A percentile compares a stretch with the other conserved stretches of the same genome.
Evolutionary conservation across 352 stramenopile species (phyloP).

Genomic region (Pythium chondricola): DNA sequence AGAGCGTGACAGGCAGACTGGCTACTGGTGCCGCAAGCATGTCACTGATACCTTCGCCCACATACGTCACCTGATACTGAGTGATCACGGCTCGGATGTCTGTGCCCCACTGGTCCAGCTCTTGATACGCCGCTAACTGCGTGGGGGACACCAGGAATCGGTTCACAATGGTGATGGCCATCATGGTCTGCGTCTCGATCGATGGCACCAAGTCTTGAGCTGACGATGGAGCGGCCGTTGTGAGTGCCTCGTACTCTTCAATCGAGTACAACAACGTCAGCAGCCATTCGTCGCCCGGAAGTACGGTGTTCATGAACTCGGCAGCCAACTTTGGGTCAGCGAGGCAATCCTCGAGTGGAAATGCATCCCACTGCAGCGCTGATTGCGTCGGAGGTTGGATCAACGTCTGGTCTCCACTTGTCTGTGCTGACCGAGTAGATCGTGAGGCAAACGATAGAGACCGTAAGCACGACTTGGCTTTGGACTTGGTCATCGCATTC

Average conservation of each 20-base stretch:
- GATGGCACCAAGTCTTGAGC: slow-evolving; percentile 5
- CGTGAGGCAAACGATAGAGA: slow-evolving; percentile 16
- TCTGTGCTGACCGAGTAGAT: not conserved
- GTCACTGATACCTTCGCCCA: not conserved
- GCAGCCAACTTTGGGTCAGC: slow-evolving; percentile 35
- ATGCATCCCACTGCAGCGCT: slow-evolving; percentile 2
- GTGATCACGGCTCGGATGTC: slow-evolving; percentile 5
- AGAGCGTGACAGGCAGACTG: slow-evolving; percentile 21
- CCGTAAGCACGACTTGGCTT: slow-evolving; percentile 9
- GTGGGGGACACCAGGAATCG: slow-evolving; percentile 16
- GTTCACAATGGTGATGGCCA: slow-evolving; percentile 26
- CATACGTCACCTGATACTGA: slow-evolving; percentile 11
- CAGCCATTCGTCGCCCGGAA: slow-evolving; percentile 29
- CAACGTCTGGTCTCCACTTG: not conserved
- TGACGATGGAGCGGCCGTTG: slow-evolving; percentile 1
- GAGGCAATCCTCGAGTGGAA: slow-evolving; percentile 33
- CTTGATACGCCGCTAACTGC: not conserved
- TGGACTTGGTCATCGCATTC: not conserved
- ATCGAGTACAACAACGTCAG: slow-evolving; percentile 35
- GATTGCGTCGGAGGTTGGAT: not conserved
- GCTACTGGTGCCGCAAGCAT: slow-evolving; percentile 2
- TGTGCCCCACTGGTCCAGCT: slow-evolving; percentile 6
- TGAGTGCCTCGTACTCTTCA: slow-evolving; percentile 37
- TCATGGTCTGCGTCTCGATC: slow-evolving; percentile 20
- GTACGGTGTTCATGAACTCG: slow-evolving; percentile 31